Base-by-base conservation (phyloP, 352 stramenopile species). In the Pythium angustatum region DNA sequence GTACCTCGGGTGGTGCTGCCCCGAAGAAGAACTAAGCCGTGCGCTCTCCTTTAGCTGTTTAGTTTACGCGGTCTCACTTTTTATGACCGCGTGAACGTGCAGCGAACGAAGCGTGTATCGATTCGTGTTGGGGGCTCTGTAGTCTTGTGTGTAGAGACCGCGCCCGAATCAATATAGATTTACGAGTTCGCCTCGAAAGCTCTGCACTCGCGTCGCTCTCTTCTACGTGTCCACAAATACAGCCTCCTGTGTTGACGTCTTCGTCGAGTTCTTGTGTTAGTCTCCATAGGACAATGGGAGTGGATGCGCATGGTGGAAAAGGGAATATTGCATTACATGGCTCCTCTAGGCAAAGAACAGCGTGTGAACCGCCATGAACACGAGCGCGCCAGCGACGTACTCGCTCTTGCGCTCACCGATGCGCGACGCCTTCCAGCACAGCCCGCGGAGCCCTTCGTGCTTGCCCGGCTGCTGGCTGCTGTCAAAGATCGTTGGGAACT, bases 401-500 rank as follows among this genome's bases (percentile, higher is more conserved):
- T 89, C 80, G 55, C 90, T 97, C 70, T 97, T 91, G 51, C 93
- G 87, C 69, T 98, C 91, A 19, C 93, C 93, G 50, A 98, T 96
- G 47, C 91, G 79, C 34, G 88, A 94, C 0, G 88, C 88, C 70
- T 98, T 98, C 91, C 91, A 98, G 78, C 90, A 97, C 31, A 98
- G 72, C 3, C 93, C 92, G 31, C 75, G 78, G 38, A 97, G 70
- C 2, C 91, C 90, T 64, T 96, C 88, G 69, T 96, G 88, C 64
- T 94, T 91, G 58, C 85, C 83, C 5, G 82, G 82, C 44, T 90
- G 76, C 75, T 94, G 79, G 17, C 76, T 76, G 30, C 79, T 85
- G 73, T 98, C 96, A 74, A 99, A 99, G 57, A 98, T 96, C 43
- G 85, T 93, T 22, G 96, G 94, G 71, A 97, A 90, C 66, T 98